Conservation (phyloP, 306 rosid genomes). For the Dicorynia guianensis region DNA sequence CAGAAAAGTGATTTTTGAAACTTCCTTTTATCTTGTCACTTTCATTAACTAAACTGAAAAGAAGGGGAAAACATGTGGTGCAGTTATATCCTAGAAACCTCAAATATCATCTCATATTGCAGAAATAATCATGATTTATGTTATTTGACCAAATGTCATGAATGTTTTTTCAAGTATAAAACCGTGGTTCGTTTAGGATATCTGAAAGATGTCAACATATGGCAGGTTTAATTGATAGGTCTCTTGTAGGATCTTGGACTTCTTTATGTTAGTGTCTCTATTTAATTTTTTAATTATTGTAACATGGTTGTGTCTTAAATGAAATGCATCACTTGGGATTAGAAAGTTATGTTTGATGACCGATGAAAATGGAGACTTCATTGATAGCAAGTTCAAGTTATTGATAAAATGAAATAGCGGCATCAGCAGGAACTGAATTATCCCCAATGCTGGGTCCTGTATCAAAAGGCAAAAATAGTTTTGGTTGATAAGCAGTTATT, state of each 20-base stretch:
- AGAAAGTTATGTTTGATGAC: conserved; percentile 20
- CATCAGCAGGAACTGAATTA: too few relatives aligned
- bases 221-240: neutral
- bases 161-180: neutral
- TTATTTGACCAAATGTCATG: neutral
- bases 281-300: conserved; percentile 25
- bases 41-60: neutral
- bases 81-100: neutral
- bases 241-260: conserved; percentile 1
- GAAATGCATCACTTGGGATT: conserved; percentile 2
- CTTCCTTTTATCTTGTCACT: conserved; percentile 15
- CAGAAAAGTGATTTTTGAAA: conserved; percentile 11
- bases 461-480: too few relatives aligned
- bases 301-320: conserved; percentile 11
- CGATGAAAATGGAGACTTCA: neutral
- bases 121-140: neutral
- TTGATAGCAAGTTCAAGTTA: too few relatives aligned
- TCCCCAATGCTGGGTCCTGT: too few relatives aligned
- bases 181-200: conserved; percentile 1
- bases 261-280: conserved; percentile 23
- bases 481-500: too few relatives aligned
- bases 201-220: conserved; percentile 6
- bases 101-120: neutral
- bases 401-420: too few relatives aligned
- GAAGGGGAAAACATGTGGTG: conserved; percentile 1